Evolutionary conservation across 169 alveolate genomes (phyloP), one percentile per base, ranked within the genome.

Genomic region (Cryptosporidium xiaoi): DNA sequence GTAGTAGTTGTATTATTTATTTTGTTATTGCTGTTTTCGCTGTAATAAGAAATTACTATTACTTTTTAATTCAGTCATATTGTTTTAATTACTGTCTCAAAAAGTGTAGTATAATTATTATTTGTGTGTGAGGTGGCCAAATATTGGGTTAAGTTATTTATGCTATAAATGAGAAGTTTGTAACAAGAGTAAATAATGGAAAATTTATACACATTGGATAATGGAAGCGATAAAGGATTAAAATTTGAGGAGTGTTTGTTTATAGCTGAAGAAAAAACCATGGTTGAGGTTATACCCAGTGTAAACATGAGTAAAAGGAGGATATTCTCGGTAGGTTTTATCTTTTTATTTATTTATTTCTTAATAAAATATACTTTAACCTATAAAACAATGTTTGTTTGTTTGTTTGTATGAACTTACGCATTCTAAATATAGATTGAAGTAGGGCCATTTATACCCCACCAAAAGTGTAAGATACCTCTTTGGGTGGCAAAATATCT

Each of bases 311-410:
- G 5, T n/a, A 77, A 62, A 34, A 77, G 64, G 34, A 15, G 27
- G n/a, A 62, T 77, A n/a, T 77, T 77, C 56, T 60, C 87, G 53
- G 87, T 77, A 77, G 34, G 87, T 60, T 77, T 13, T n/a, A 0
- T 24, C 7, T 20, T 27, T 62, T 20, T 27, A 20, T 53, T 36
- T 40, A 2, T 36, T 65, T 8, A 29, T 40, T 40, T 40, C 10
- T 1, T 1, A 15, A 15, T 50, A 0, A 15, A 15, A 50, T 1
- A 15, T 50, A 24, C 27, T 24, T 24, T 24, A 24, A 24, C 27
- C 27, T 24, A 24, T 20, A 62, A 62, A 62, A 20, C 1, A 7
- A 13, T 53, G 24, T 62, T 20, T 62, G 2, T 62, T 15, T 53
- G 24, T 62, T 20, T 62, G 2, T 62, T 15, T 24, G 18, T 27